phyloP scores from a whole-genome alignment of 2,329 filamentous ascomycete species.

The Aureobasidium sp. region DNA sequence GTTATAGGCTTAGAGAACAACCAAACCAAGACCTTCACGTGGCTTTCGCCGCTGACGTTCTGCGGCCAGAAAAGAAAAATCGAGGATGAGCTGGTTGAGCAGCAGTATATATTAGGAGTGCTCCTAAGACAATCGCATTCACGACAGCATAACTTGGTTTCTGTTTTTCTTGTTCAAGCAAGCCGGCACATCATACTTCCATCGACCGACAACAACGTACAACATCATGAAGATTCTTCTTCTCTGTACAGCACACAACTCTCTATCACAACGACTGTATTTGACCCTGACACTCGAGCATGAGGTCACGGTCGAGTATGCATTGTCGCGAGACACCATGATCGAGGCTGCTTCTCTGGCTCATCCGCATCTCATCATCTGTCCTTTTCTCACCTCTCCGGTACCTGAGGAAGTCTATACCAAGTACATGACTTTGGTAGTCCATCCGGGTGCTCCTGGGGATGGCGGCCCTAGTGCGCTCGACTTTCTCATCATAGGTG shows the following conservation, averaged over 20 bases:
- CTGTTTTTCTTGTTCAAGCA: not conserved
- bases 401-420: slow-evolving; percentile 35
- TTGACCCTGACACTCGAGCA: slow-evolving; percentile 32
- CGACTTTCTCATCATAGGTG: slow-evolving; percentile 39
- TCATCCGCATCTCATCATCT: slow-evolving; percentile 36
- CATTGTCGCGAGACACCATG: slow-evolving; percentile 28
- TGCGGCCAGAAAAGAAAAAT: not conserved
- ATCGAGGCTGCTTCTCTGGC: slow-evolving; percentile 34
- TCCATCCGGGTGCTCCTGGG: slow-evolving; percentile 38
- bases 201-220: not conserved
- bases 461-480: slow-evolving; percentile 38
- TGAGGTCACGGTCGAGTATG: slow-evolving; percentile 37
- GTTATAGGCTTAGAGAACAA: not conserved
- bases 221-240: slow-evolving; percentile 37
- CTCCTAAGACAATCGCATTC: not conserved
- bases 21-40: not conserved
- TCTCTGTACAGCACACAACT: slow-evolving; percentile 42
- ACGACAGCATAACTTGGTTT: not conserved
- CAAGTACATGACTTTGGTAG: slow-evolving; percentile 34
- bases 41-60: not conserved
- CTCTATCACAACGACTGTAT: slow-evolving; percentile 36
- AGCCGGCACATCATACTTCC: not conserved
- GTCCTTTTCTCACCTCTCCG: slow-evolving; percentile 36
- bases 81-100: not conserved
- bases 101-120: not conserved